phyloP scores from a whole-genome alignment of 2,329 filamentous ascomycete species.

The Tympanopsis confertula region DNA sequence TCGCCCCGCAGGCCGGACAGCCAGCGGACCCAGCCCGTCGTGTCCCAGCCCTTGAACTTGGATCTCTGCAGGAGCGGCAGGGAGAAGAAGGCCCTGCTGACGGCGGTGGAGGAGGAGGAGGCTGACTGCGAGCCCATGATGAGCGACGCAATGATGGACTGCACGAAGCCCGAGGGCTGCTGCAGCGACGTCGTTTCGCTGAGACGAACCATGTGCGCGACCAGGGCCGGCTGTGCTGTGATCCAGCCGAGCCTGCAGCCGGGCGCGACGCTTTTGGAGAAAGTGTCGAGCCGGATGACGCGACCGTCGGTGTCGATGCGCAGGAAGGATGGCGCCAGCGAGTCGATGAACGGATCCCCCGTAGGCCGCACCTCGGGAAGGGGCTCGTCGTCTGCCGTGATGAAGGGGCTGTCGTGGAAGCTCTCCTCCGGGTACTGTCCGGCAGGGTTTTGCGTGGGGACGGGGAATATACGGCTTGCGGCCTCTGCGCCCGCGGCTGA shows the following conservation, averaged over 20 bases:
- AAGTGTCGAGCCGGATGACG: constrained; percentile 82
- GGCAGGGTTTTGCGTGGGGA: too few relatives aligned
- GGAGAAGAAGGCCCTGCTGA: constrained; percentile 25
- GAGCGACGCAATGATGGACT: constrained; percentile 67
- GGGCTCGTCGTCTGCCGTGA: constrained; percentile 13
- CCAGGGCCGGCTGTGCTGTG: constrained; percentile 67
- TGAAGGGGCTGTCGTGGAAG: constrained; percentile 10
- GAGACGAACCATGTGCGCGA: constrained; percentile 64
- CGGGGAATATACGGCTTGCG: constrained; percentile 20
- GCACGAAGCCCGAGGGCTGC: constrained; percentile 81
- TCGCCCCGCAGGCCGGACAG: constrained; percentile 70
- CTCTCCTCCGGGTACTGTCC: too few relatives aligned
- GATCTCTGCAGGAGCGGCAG: constrained; percentile 35
- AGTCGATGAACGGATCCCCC: constrained; percentile 71
- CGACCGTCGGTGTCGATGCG: constrained; percentile 74
- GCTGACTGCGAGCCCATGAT: constrained; percentile 59
- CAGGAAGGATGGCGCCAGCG: constrained; percentile 71
- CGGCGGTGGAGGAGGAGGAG: too few relatives aligned
- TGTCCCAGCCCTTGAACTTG: constrained; percentile 54
- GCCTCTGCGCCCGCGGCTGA: constrained; percentile 42
- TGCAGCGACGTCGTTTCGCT: constrained; percentile 63
- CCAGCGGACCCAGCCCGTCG: constrained; percentile 83
- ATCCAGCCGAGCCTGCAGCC: constrained; percentile 87
- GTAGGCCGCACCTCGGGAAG: constrained; percentile 26
- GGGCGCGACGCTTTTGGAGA: constrained; percentile 84